Evolutionary conservation across 768 basidiomycete genomes (phyloP), one percentile per base, ranked within the genome.

Genomic region (Dentipellis fragilis): DNA sequence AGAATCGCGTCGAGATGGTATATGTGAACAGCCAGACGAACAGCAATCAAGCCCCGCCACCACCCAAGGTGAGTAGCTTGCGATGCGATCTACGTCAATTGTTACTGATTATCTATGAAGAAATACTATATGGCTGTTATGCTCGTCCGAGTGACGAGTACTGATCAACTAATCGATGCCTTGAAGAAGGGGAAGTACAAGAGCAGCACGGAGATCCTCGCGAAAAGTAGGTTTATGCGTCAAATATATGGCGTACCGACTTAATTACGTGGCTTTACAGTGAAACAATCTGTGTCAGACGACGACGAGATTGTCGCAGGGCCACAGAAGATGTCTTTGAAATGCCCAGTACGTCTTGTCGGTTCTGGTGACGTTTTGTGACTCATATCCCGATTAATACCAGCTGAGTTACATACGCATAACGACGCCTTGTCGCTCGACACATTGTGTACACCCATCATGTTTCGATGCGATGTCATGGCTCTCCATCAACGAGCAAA

Each of bases 401-500:
- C 61, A 80, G 94, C 73, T 99, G 58, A 92, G 90, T 47, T 96
- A 88, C 67, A 80, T 85, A 68, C 88, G 94, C 6, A 83, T 99
- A 55, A 74, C 70, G 36, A 86, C 80, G 0, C 95, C 96, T 8
- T 85, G 89, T 67, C 88, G 95, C 34, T 94, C 96, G 0, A 77
- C 73, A n/a, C 75, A 77, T 57, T 98, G 96, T 65, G 83, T 88
- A 38, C 96, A 98, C 69, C 73, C 89, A 7, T 89, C 93, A 62
- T 99, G 96, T 68, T 99, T 98, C 70, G 96, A 99, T 69, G 93
- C 93, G 0, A 78, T 77, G 16, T 91, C 89, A 40, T 99, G 93
- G 93, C 91, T 87, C 65, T 85, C 86, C 4, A 83, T 95, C 67
- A 98, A 96, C 83, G 90, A 95, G 65, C 86, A 91, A 71, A 97